These are phyloP conservation scores for Eutrema japonicum DNA, from an alignment of 345 rosid genomes.

Conservation along the genomic window DNA sequence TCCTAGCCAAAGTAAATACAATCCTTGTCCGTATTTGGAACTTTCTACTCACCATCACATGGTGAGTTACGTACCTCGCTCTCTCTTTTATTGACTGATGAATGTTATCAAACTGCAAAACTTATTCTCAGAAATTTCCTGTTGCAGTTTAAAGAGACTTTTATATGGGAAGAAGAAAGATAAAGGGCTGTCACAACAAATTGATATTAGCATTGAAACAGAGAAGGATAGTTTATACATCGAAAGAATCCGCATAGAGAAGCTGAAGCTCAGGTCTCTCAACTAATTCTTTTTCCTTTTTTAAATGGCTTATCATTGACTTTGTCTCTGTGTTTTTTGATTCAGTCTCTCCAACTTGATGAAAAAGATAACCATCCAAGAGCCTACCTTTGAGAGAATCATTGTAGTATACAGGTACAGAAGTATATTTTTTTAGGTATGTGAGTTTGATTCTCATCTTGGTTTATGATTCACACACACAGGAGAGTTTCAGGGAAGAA, in stretches of 20 bases:
- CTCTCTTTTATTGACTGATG: constrained; percentile 6
- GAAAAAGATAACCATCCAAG: constrained; percentile 69
- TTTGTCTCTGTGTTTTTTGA: constrained; percentile 1
- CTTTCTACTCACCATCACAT: constrained; percentile 54
- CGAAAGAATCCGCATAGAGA: constrained; percentile 70
- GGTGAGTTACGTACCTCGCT: constrained; percentile 46
- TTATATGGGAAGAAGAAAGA: constrained; percentile 42
- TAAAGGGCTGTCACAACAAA: constrained; percentile 35
- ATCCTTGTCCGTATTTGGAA: constrained; percentile 61
- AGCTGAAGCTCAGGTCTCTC: constrained; percentile 60
- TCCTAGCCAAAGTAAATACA: constrained; percentile 57
- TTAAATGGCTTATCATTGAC: constrained; percentile 4
- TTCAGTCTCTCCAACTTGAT: constrained; percentile 60
- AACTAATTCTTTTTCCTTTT: background rate
- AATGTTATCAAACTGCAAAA: constrained; percentile 16
- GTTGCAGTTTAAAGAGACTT: constrained; percentile 51
- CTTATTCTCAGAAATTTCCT: constrained; percentile 3
- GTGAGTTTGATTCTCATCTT: constrained; percentile 18
- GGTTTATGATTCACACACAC: constrained; percentile 23
- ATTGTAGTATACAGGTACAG: constrained; percentile 79
- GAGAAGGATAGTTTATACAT: constrained; percentile 51
- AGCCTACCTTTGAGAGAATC: constrained; percentile 78
- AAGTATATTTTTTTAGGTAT: background rate
- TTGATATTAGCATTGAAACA: constrained; percentile 47
- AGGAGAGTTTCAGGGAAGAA: constrained; percentile 53